Evolutionary conservation across 805 yeast genomes (phyloP).

Genomic region (Myxozyma udenii): DNA sequence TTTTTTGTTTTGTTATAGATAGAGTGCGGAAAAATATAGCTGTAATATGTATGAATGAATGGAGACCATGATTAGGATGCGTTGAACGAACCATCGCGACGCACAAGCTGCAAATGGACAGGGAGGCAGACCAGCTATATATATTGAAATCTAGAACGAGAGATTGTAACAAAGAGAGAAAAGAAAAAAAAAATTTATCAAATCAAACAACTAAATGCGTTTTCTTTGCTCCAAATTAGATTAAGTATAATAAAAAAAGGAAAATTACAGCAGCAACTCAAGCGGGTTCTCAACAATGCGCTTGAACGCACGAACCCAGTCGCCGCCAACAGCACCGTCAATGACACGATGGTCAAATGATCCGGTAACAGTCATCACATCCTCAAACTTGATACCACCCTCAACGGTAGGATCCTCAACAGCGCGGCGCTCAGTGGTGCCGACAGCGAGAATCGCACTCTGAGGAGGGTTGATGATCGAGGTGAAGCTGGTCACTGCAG

Average conservation of each 20-base stretch:
- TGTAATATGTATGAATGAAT: too few relatives aligned
- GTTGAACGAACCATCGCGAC: too few relatives aligned
- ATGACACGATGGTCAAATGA: constrained; percentile 97
- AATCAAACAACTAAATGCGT: not conserved
- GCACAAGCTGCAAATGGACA: too few relatives aligned
- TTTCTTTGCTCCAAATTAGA: not conserved
- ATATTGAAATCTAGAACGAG: too few relatives aligned
- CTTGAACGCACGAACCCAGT: constrained; percentile 90
- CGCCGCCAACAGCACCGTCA: constrained; percentile 98
- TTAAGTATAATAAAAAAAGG: not conserved
- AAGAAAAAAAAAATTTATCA: constrained; percentile 2
- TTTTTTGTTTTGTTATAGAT: not conserved
- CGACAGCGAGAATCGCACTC: constrained; percentile 88
- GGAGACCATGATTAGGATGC: too few relatives aligned
- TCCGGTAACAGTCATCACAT: constrained; percentile 87
- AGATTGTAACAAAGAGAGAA: not conserved
- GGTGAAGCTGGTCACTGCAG: constrained; percentile 86
- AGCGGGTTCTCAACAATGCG: constrained; percentile 91
- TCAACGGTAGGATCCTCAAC: constrained; percentile 75
- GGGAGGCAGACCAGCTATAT: too few relatives aligned
- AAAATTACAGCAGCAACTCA: constrained; percentile 71
- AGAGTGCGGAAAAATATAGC: too few relatives aligned
- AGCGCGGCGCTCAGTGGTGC: constrained; percentile 88
- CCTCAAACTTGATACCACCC: constrained; percentile 89
- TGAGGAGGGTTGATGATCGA: constrained; percentile 99